A percentile compares a stretch with the other conserved stretches of the same genome.
Evolutionary conservation across 129 eudicot genomes (phyloP).

Genomic region (Pseudognaphalium luteoalbum): DNA sequence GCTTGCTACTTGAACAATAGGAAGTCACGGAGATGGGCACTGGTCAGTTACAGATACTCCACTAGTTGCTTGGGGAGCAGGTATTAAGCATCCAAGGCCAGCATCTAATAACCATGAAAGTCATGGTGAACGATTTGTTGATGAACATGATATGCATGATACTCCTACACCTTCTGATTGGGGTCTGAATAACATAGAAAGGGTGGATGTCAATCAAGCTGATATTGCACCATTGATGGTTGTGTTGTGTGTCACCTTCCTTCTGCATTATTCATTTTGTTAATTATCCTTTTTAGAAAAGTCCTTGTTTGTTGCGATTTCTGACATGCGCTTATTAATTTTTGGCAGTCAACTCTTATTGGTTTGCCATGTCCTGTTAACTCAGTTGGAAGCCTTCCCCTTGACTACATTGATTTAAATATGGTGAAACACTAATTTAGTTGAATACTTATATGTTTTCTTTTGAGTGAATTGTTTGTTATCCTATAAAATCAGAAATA

Average conservation of each 20-base stretch:
- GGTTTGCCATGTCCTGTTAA: constrained; percentile 97
- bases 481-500: no score
- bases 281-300: neutral
- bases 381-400: constrained; percentile 93
- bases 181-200: constrained; percentile 81
- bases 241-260: constrained; percentile 33
- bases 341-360: constrained; percentile 85
- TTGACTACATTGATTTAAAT: constrained; percentile 60
- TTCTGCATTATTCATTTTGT: neutral
- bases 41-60: constrained; percentile 93
- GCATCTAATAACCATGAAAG: constrained; percentile 46
- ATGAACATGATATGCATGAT: constrained; percentile 84
- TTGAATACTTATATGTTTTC: neutral
- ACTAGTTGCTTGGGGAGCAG: constrained; percentile 99
- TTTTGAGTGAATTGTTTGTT: no score
- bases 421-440: constrained; percentile 41
- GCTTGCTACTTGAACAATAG: constrained; percentile 36
- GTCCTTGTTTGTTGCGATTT: constrained; percentile 15
- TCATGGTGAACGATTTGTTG: constrained; percentile 69
- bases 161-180: constrained; percentile 86
- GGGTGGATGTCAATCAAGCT: constrained; percentile 98
- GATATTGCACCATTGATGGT: constrained; percentile 99
- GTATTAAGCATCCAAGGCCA: constrained; percentile 67
- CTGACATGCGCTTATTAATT: constrained; percentile 26
- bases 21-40: constrained; percentile 99